Evolutionary conservation across 352 stramenopile genomes (phyloP).

Genomic region (Peronospora destructor): DNA sequence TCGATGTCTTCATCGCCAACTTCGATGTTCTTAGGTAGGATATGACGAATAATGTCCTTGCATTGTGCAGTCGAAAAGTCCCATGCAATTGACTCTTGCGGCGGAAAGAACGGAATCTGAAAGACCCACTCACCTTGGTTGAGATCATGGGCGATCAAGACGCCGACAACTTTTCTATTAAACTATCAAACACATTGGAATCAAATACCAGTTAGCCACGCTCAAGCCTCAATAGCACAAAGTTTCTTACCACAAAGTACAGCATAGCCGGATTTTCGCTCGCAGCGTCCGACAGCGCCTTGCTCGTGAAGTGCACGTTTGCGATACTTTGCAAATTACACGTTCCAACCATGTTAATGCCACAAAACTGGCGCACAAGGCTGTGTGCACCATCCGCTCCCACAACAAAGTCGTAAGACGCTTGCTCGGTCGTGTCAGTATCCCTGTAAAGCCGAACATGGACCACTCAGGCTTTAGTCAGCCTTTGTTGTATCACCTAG

Average conservation of each 20-base stretch:
- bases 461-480: constrained; percentile 1
- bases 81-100: constrained; percentile 56
- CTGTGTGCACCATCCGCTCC: constrained; percentile 89
- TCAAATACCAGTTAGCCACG: constrained; percentile 4
- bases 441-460: constrained; percentile 19
- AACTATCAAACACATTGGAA: constrained; percentile 34
- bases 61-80: constrained; percentile 62
- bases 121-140: constrained; percentile 86
- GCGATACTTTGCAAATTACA: constrained; percentile 87
- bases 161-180: constrained; percentile 79
- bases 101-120: constrained; percentile 90
- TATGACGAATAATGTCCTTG: constrained; percentile 41
- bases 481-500: neutral
- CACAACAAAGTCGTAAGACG: constrained; percentile 78
- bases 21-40: constrained; percentile 29
- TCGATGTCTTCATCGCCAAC: constrained; percentile 46
- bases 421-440: constrained; percentile 35
- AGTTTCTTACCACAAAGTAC: constrained; percentile 81
- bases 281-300: constrained; percentile 44
- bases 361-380: constrained; percentile 56
- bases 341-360: constrained; percentile 66
- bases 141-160: constrained; percentile 91
- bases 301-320: constrained; percentile 92
- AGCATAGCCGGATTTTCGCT: constrained; percentile 87
- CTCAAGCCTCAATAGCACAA: neutral